A percentile compares a stretch with the other conserved stretches of the same genome.
These are phyloP conservation scores for Zygnema cylindricum DNA, from an alignment of 139 green algal genomes.

Conservation along the genomic window DNA sequence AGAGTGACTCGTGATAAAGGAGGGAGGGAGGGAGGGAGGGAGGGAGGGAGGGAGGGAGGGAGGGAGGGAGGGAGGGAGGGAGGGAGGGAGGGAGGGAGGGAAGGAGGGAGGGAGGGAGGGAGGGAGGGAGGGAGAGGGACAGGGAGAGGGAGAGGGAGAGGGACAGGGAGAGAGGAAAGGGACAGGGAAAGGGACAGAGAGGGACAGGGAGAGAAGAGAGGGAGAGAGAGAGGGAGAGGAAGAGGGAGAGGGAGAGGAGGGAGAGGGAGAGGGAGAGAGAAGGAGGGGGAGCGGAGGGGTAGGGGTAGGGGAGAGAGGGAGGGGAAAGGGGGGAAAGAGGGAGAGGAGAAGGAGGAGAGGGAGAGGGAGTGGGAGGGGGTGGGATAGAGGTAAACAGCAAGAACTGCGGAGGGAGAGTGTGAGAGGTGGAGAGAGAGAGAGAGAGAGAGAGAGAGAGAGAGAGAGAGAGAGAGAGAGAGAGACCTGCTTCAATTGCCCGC, in stretches of 20 bases:
- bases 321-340: neutral
- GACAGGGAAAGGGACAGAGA: neutral
- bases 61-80: neutral
- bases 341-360: neutral
- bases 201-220: neutral
- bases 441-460: too few species aligned
- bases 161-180: neutral
- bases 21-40: neutral
- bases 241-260: neutral
- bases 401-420: too few species aligned
- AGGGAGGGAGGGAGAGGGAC: neutral
- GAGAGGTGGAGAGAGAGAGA: too few species aligned
- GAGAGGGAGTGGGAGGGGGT: constrained; percentile 2
- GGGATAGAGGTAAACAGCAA: neutral
- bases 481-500: too few species aligned
- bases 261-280: neutral
- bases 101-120: neutral
- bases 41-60: neutral
- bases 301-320: neutral
- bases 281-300: neutral
- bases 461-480: too few species aligned
- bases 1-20: neutral
- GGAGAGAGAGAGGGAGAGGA: neutral
- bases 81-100: neutral
- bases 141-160: constrained; percentile 5